Percentiles rank a stretch among this genome's conserved stretches.
These are phyloP conservation scores for Cocos nucifera DNA, from an alignment of 176 grass and related monocot species.

Conservation along the genomic window DNA sequence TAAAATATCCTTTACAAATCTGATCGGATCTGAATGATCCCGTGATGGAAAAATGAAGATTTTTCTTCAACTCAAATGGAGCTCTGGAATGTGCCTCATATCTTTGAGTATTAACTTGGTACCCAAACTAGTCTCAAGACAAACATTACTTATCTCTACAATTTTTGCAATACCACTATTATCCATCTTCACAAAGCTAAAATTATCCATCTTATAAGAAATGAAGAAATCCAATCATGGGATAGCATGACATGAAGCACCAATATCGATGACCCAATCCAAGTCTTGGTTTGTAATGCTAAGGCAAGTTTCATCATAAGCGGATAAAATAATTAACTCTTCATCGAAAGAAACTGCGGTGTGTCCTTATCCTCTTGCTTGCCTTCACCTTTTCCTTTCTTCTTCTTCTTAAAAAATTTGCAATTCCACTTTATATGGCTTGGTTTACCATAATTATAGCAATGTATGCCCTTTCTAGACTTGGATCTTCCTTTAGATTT, in stretches of 20 bases:
- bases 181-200: too few species aligned
- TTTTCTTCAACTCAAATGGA: too few species aligned
- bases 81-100: too few species aligned
- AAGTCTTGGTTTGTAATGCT: neutral
- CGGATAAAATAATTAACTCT: neutral
- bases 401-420: neutral
- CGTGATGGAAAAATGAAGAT: too few species aligned
- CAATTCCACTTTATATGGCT: neutral
- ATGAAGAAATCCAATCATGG: too few species aligned
- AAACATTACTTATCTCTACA: too few species aligned
- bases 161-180: too few species aligned
- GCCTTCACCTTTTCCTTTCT: neutral
- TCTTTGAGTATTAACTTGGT: too few species aligned
- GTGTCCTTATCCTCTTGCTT: neutral
- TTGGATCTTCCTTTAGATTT: slow-evolving; percentile 7
- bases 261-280: neutral
- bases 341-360: neutral
- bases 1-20: too few species aligned
- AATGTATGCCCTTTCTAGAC: neutral
- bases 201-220: too few species aligned
- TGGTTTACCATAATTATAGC: neutral
- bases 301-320: neutral
- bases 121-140: too few species aligned
- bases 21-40: too few species aligned
- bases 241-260: slow-evolving; percentile 1